These are phyloP conservation scores for Suhomyces chickasaworum DNA, from an alignment of 1,139 yeast species.

Conservation along the genomic window DNA sequence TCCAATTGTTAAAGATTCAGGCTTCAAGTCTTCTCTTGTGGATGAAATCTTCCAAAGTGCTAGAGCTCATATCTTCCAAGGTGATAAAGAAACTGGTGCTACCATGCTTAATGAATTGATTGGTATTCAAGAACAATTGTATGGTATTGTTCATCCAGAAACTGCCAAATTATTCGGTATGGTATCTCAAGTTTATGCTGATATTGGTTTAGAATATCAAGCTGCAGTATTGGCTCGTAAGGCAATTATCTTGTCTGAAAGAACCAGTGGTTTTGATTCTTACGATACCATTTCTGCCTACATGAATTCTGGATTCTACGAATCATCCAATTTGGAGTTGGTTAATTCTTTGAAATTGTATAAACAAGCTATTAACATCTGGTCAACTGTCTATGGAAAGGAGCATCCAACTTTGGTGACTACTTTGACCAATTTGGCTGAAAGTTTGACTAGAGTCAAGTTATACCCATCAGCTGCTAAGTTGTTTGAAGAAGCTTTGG, in stretches of 20 bases:
- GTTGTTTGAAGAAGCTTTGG: slow-evolving; percentile 46
- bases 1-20: slow-evolving; percentile 74
- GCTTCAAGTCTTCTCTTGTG: slow-evolving; percentile 65
- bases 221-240: slow-evolving; percentile 74
- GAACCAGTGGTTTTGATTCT: slow-evolving; percentile 80
- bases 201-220: slow-evolving; percentile 54
- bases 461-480: slow-evolving; percentile 34
- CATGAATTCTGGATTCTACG: slow-evolving; percentile 74
- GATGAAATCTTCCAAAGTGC: slow-evolving; percentile 82
- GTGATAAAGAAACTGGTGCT: slow-evolving; percentile 52
- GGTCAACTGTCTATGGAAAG: slow-evolving; percentile 55
- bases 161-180: slow-evolving; percentile 71
- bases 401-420: slow-evolving; percentile 72
- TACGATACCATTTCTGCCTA: slow-evolving; percentile 73
- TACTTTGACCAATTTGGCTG: slow-evolving; percentile 65
- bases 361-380: slow-evolving; percentile 58
- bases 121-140: slow-evolving; percentile 76
- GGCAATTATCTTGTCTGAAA: slow-evolving; percentile 73
- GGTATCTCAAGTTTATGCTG: slow-evolving; percentile 68
- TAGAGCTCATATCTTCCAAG: slow-evolving; percentile 47
- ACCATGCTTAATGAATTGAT: slow-evolving; percentile 69
- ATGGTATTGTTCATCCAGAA: slow-evolving; percentile 78
- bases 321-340: slow-evolving; percentile 59
- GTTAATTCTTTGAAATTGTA: slow-evolving; percentile 65
- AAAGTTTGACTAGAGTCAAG: slow-evolving; percentile 57